These are phyloP conservation scores for Globisporangium echinulatum DNA, from an alignment of 352 stramenopile species.

Conservation along the genomic window DNA sequence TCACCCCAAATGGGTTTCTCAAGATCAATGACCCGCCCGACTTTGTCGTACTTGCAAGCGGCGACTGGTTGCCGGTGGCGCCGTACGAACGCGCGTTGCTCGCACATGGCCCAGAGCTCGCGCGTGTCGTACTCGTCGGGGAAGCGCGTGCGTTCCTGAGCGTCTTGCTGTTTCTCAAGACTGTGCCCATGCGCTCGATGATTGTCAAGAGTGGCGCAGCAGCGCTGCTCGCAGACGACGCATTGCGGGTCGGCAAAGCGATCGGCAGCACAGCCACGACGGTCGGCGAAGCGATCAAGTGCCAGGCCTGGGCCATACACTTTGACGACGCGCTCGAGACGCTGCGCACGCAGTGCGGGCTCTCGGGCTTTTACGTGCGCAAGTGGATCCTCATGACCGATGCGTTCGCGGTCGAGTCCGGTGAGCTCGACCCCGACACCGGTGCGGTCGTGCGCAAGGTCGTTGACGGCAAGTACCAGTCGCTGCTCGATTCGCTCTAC, in stretches of 20 bases:
- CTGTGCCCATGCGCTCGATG: constrained; percentile 14
- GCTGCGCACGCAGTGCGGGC: constrained; percentile 29
- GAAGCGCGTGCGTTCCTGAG: constrained; percentile 66
- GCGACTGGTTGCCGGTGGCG: constrained; percentile 62
- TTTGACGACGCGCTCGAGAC: constrained; percentile 60
- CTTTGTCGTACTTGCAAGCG: constrained; percentile 68
- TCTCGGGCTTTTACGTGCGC: constrained; percentile 60
- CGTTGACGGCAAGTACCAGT: constrained; percentile 68
- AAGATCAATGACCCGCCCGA: constrained; percentile 60
- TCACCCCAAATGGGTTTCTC: constrained; percentile 68
- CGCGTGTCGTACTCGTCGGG: constrained; percentile 60
- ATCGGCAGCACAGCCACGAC: constrained; percentile 39
- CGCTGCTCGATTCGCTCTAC: constrained; percentile 71
- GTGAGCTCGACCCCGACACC: constrained; percentile 64
- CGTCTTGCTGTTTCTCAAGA: constrained; percentile 78
- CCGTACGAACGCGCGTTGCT: constrained; percentile 54
- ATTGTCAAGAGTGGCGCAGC: constrained; percentile 11
- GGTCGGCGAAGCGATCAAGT: constrained; percentile 56
- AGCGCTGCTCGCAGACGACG: constrained; percentile 38
- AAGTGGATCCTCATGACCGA: constrained; percentile 81
- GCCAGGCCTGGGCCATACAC: constrained; percentile 67
- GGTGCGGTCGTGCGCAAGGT: constrained; percentile 49
- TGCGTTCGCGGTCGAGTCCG: constrained; percentile 56
- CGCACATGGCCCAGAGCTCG: constrained; percentile 45
- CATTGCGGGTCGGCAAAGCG: constrained; percentile 25